Base-by-base conservation (phyloP, 2,329 filamentous ascomycete genomes). In the Penicillium sp. region DNA sequence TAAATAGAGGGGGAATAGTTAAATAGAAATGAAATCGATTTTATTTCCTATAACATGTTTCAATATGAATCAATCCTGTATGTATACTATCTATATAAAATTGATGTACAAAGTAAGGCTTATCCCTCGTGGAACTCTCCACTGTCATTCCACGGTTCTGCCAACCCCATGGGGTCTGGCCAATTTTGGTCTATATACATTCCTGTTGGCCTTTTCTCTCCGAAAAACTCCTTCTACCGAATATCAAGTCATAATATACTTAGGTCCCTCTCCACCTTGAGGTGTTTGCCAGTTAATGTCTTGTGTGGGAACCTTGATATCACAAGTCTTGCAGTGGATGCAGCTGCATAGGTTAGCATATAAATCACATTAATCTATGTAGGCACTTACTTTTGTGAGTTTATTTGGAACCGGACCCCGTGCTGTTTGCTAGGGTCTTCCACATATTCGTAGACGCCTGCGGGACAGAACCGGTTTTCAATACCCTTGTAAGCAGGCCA, bases 291-390 rank as follows among this genome's bases (percentile, higher is more conserved):
- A 96, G 75, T 96, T 97, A 76, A 99, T 97, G 71, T 97, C 94
- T 78, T 99, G 94, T 60, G 88, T 85, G 8, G 94, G 94, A 16
- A 91, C 93, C 79, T 99, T 99, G 79, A 99, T 99, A 75, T 99
- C 94, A 74, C 94, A 99, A 14, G 94, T 99, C 83, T 99, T 99
- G 83, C 94, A 99, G 77, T 99, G 94, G 62, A 99, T 96, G 74
- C 94, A 99, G 77, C 92, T 96, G 68, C 26, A 47, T 40, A 8
- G 22, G 56, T 67, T 61, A 69, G 63, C 47, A 57, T 25, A 58
- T 46, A n/a, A 37, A 6, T 10, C 17, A 40, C 46, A 28, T 28
- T 28, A 28, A 7, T 28, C 3, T 1, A 48, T 14, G 36, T 30
- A 37, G 22, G 33, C 42, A 86, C 90, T 85, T 81, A 96, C 91